A percentile compares a stretch with the other conserved stretches of the same genome.
Evolutionary conservation across 1,284 basidiomycete genomes (phyloP).

Genomic region (Spongispora temasekensis): DNA sequence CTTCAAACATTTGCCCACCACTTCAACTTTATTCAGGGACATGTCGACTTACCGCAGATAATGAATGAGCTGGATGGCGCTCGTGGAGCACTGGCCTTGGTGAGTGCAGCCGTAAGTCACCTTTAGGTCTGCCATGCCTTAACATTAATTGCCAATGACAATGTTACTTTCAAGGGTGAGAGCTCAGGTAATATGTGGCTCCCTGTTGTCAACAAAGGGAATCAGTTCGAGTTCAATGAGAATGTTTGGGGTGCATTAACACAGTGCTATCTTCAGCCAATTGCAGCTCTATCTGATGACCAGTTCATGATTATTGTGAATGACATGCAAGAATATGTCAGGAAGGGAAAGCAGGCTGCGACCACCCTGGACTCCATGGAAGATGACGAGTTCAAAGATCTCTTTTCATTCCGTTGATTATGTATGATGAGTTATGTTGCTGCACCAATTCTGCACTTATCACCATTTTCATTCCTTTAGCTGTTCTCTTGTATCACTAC

Average conservation of each 20-base stretch:
- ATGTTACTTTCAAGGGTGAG: not conserved
- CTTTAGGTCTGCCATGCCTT: not conserved
- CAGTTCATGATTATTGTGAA: not conserved
- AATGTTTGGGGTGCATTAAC: not conserved
- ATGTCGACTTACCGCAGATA: not conserved
- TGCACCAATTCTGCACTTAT: not conserved
- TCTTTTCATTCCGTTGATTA: not conserved
- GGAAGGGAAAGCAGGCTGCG: not conserved
- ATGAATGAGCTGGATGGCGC: not conserved
- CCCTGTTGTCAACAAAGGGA: not conserved
- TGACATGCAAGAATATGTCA: not conserved
- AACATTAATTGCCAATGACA: not conserved
- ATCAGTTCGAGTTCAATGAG: not conserved
- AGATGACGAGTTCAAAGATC: not conserved
- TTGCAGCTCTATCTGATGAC: not conserved
- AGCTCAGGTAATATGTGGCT: not conserved
- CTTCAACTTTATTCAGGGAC: not conserved
- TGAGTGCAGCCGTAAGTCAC: not conserved
- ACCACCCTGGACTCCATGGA: not conserved
- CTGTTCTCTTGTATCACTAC: not conserved
- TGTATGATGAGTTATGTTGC: not conserved
- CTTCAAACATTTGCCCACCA: not conserved
- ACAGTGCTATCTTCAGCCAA: not conserved
- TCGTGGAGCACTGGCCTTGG: not conserved
- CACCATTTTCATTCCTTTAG: not conserved